Evolutionary conservation across 345 rosid genomes (phyloP), one percentile per base, ranked within the genome.

Genomic region (Bruguiera parviflora): DNA sequence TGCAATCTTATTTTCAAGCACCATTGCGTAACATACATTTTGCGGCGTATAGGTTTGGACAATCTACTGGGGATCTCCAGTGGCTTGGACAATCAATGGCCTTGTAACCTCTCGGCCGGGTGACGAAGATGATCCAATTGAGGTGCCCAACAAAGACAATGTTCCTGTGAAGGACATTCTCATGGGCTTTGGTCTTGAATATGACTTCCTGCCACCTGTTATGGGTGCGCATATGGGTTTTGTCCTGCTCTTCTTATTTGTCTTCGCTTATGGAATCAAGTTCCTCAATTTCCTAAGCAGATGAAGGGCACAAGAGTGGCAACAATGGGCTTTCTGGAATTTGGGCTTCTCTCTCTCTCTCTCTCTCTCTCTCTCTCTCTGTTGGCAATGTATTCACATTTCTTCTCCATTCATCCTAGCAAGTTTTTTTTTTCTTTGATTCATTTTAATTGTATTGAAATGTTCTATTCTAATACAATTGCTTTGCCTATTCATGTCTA

Each of bases 231-330:
- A 77, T 53, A 37, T 67, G 7, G 82, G 80, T 35, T 83, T 78
- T 78, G 83, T 75, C 25, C 66, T 83, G 24, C 80, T 73, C 32
- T 80, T 83, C 74, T 69, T 77, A 49, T 74, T 82, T 63, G 74
- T 79, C 35, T 82, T 82, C 53, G 78, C 83, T n/a, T 77, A 70
- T 28, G 77, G 82, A 46, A 83, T 83, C 74, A 83, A 72, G 76
- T 83, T 72, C 80, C 51, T 80, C 25, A 83, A 83, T 71, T 80
- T 77, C 76, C 86, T 77, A 24, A 80, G 75, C 35, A 77, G 86
- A 75, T 80, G 19, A 49, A 0, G 28, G 28, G 2, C 28, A 27
- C 28, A 27, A 27, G 28, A 27, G 28, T 27, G 28, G 28, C 28
- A 27, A 25, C 27, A 25, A 25, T 25, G 27, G 27, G 27, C 27